Evolutionary conservation across 2,329 filamentous ascomycete species (phyloP).

Genomic region (Colletotrichum limetticola): DNA sequence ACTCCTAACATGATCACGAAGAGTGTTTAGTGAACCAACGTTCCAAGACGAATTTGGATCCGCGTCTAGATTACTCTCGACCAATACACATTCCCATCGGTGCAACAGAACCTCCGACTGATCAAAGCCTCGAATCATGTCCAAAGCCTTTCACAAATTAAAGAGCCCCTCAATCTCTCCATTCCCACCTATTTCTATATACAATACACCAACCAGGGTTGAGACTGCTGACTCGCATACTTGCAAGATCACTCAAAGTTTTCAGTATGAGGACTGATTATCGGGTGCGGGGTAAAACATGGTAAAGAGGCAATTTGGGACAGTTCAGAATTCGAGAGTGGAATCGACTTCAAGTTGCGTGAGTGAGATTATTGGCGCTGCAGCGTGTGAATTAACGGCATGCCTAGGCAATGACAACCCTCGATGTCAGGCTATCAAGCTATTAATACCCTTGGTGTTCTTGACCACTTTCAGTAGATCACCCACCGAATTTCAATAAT

Average conservation of each 20-base stretch:
- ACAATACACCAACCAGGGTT: background rate
- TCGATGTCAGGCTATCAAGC: too few relatives aligned
- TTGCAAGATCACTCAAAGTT: background rate
- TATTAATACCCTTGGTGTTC: too few relatives aligned
- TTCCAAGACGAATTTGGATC: background rate
- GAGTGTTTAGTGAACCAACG: background rate
- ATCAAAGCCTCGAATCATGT: background rate
- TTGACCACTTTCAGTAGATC: too few relatives aligned
- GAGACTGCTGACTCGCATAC: background rate
- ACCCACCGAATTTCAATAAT: too few relatives aligned
- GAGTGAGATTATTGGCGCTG: too few relatives aligned
- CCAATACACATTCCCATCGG: background rate
- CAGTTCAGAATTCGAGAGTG: too few relatives aligned
- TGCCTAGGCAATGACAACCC: too few relatives aligned
- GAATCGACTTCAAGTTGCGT: too few relatives aligned
- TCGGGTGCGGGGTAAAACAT: background rate
- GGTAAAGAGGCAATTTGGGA: too few relatives aligned
- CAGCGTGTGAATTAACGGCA: too few relatives aligned
- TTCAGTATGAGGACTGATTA: background rate
- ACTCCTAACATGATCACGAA: background rate
- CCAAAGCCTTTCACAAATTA: background rate
- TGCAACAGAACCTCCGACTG: background rate
- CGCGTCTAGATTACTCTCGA: background rate
- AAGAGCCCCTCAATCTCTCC: background rate
- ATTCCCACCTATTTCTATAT: background rate